Conservation (phyloP, 768 basidiomycete species). For the Tylopilus balloui region DNA sequence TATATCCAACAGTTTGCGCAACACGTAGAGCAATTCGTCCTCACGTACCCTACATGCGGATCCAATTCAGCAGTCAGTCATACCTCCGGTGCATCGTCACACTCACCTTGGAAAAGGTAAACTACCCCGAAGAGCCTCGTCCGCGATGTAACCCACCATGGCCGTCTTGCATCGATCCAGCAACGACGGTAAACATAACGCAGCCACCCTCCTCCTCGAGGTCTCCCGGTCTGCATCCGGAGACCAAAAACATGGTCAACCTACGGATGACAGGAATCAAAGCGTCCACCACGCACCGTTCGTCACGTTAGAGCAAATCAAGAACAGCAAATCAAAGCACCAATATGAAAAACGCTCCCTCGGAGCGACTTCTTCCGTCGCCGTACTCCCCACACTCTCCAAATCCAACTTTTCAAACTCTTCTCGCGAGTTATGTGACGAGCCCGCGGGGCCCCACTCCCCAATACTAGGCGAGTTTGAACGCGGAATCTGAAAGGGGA, state of each 20-base stretch:
- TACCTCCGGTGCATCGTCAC: neutral
- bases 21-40: slow-evolving; percentile 82
- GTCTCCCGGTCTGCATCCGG: slow-evolving; percentile 51
- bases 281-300: slow-evolving; percentile 42
- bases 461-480: slow-evolving; percentile 9
- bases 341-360: slow-evolving; percentile 89
- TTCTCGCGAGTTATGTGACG: slow-evolving; percentile 15
- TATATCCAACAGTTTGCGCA: slow-evolving; percentile 70
- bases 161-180: slow-evolving; percentile 70
- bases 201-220: slow-evolving; percentile 63
- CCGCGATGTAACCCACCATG: slow-evolving; percentile 74
- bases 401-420: slow-evolving; percentile 38
- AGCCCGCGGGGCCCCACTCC: slow-evolving; percentile 5
- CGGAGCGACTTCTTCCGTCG: slow-evolving; percentile 50
- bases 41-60: slow-evolving; percentile 60
- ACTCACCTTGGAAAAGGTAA: slow-evolving; percentile 82
- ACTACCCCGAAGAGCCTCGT: slow-evolving; percentile 78
- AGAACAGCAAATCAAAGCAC: slow-evolving; percentile 85
- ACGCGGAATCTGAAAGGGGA: slow-evolving; percentile 1
- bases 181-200: slow-evolving; percentile 65
- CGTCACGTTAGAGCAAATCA: slow-evolving; percentile 66
- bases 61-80: neutral
- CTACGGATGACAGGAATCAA: too few relatives aligned
- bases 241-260: neutral
- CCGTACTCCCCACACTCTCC: slow-evolving; percentile 56